A percentile compares a stretch with the other conserved stretches of the same genome.
Evolutionary conservation across 2,329 filamentous ascomycete genomes (phyloP).

Genomic region (Rutstroemia sydowiana): DNA sequence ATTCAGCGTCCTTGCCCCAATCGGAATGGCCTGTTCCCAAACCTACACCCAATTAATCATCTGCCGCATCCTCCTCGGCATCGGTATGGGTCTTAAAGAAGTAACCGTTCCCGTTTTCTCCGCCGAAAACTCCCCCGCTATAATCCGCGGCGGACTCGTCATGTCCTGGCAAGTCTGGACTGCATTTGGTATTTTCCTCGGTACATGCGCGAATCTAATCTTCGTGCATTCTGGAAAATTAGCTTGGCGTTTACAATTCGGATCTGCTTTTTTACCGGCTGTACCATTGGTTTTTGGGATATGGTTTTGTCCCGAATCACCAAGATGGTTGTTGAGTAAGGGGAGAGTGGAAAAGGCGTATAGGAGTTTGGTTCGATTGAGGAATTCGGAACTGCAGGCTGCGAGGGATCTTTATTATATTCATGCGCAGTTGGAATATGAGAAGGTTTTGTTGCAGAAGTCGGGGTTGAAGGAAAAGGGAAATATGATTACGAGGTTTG

Average conservation of each 20-base stretch:
- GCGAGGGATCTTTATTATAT: conserved; percentile 58
- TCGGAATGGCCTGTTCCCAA: conserved; percentile 52
- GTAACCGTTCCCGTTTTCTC: conserved; percentile 44
- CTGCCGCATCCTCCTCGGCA: conserved; percentile 49
- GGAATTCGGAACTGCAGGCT: conserved; percentile 52
- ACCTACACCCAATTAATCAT: conserved; percentile 51
- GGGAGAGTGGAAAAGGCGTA: conserved; percentile 47
- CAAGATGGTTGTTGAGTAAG: conserved; percentile 61
- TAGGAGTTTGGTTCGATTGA: conserved; percentile 46
- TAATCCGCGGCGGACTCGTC: conserved; percentile 47
- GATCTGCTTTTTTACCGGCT: conserved; percentile 57
- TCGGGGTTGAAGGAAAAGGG: conserved; percentile 7
- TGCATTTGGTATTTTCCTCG: conserved; percentile 61
- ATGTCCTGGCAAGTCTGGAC: conserved; percentile 47
- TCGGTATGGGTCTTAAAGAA: conserved; percentile 55
- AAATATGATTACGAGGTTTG: conserved; percentile 52
- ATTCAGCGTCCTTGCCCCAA: conserved; percentile 53
- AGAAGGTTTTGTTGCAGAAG: conserved; percentile 36
- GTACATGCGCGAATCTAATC: conserved; percentile 56
- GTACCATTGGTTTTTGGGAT: conserved; percentile 50
- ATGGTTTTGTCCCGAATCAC: conserved; percentile 57
- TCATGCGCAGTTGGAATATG: conserved; percentile 42
- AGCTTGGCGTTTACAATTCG: conserved; percentile 57
- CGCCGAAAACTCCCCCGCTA: conserved; percentile 47
- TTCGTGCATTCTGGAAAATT: conserved; percentile 52